Percentiles rank a stretch among this genome's conserved stretches.
These are phyloP conservation scores for Termitomyces titanicus DNA, from an alignment of 768 basidiomycete species.

Conservation along the genomic window DNA sequence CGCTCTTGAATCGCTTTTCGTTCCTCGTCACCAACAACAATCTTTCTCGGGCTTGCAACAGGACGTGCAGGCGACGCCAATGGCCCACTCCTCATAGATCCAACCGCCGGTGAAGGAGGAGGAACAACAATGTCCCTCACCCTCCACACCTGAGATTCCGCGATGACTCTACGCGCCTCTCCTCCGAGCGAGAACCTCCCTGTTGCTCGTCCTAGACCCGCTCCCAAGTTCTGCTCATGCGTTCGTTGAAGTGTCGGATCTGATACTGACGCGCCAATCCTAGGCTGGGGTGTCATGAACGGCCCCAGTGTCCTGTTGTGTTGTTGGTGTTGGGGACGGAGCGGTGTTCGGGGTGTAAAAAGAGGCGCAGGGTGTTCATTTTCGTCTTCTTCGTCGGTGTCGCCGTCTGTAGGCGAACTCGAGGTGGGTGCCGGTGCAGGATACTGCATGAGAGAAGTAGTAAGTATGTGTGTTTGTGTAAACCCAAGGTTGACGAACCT, in stretches of 20 bases:
- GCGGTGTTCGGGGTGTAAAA: conserved; percentile 24
- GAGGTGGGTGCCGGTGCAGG: background rate
- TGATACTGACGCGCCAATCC: background rate
- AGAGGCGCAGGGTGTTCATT: conserved; percentile 18
- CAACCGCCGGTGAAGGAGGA: background rate
- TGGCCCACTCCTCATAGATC: background rate
- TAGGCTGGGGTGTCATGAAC: conserved; percentile 60
- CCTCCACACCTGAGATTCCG: conserved; percentile 45
- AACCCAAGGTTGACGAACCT: background rate
- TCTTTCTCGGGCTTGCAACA: conserved; percentile 11
- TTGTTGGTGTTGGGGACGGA: conserved; percentile 10
- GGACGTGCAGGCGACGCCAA: background rate
- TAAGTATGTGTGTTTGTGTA: too few relatives aligned
- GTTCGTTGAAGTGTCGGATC: background rate
- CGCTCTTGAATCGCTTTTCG: conserved; percentile 54
- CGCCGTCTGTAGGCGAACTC: background rate
- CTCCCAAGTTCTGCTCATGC: background rate
- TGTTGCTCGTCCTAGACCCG: conserved; percentile 1
- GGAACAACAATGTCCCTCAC: conserved; percentile 54
- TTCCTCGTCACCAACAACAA: conserved; percentile 43
- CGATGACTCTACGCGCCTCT: conserved; percentile 42
- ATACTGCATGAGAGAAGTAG: too few relatives aligned
- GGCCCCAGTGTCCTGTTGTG: conserved; percentile 23
- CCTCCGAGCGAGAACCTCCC: conserved; percentile 40
- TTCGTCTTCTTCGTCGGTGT: conserved; percentile 7